These are phyloP conservation scores for Monosporascus sp. DNA, from an alignment of 2,329 filamentous ascomycete species.

Conservation along the genomic window DNA sequence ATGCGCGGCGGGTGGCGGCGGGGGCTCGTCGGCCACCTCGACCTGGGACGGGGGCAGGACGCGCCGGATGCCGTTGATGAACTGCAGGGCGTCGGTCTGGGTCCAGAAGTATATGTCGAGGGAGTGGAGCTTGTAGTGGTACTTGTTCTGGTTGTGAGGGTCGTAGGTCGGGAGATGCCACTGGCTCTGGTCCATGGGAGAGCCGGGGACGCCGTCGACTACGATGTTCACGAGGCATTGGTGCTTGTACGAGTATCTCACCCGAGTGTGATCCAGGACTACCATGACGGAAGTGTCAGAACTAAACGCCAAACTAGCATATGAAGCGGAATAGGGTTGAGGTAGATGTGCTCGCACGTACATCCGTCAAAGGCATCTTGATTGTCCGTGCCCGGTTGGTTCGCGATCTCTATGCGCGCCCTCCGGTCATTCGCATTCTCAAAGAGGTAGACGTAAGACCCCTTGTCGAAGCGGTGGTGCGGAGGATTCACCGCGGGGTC, in stretches of 20 bases:
- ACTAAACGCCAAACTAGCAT: background rate
- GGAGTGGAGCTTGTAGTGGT: conserved; percentile 71
- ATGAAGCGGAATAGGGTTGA: background rate
- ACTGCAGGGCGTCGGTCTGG: conserved; percentile 62
- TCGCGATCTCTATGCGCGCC: conserved; percentile 71
- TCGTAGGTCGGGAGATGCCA: conserved; percentile 75
- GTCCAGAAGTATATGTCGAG: conserved; percentile 79
- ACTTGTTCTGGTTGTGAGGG: conserved; percentile 67
- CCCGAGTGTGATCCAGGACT: conserved; percentile 61
- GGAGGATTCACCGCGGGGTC: conserved; percentile 60
- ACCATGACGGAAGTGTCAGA: background rate
- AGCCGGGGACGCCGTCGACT: conserved; percentile 45
- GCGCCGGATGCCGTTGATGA: conserved; percentile 62
- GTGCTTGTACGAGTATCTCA: conserved; percentile 70
- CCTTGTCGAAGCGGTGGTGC: conserved; percentile 77
- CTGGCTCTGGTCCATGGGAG: conserved; percentile 42
- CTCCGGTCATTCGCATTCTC: conserved; percentile 63
- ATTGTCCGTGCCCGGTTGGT: conserved; percentile 65
- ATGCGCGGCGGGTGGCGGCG: conserved; percentile 33
- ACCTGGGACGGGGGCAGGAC: conserved; percentile 58
- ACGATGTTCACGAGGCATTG: conserved; percentile 64
- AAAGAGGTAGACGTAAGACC: conserved; percentile 75
- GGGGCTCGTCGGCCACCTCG: conserved; percentile 60
- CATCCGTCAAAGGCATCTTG: conserved; percentile 76
- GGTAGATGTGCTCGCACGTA: conserved; percentile 36